These are phyloP conservation scores for Calcarisporium arbuscula DNA, from an alignment of 2,329 filamentous ascomycete genomes.

Conservation along the genomic window DNA sequence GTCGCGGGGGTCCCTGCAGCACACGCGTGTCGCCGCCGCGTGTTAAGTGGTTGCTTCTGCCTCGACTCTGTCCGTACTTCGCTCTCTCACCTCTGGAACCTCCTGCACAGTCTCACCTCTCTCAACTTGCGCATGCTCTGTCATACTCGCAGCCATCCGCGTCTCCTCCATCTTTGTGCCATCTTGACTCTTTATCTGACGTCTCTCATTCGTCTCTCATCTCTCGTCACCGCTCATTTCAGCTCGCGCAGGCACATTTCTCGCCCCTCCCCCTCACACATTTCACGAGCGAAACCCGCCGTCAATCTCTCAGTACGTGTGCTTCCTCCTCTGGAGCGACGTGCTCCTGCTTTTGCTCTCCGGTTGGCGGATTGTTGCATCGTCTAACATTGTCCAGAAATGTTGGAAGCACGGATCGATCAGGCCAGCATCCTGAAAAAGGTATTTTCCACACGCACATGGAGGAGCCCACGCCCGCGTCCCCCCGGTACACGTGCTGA, in stretches of 20 bases:
- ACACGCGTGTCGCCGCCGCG: no score
- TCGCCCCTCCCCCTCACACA: background rate
- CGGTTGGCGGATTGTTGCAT: slow-evolving; percentile 6
- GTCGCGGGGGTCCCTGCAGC: no score
- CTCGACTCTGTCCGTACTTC: slow-evolving; percentile 8
- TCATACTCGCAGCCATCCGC: no score
- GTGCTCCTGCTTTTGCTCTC: no score
- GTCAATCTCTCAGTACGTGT: slow-evolving; percentile 3
- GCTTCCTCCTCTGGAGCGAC: background rate
- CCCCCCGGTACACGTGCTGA: slow-evolving; percentile 11
- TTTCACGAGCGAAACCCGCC: background rate
- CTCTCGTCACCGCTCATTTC: background rate
- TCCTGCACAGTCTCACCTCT: background rate
- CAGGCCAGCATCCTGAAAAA: slow-evolving; percentile 94
- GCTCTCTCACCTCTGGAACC: slow-evolving; percentile 2
- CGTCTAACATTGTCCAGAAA: no score
- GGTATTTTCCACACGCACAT: slow-evolving; percentile 55
- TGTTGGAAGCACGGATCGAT: slow-evolving; percentile 97
- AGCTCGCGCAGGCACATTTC: background rate
- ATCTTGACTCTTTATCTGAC: no score
- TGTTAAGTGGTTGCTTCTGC: slow-evolving; percentile 26
- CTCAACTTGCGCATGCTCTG: background rate
- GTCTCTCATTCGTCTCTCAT: background rate
- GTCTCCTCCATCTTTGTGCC: no score
- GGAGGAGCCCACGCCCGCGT: slow-evolving; percentile 1